These are phyloP conservation scores for Tillandsia leiboldiana DNA, from an alignment of 176 grass and related monocot species.

Conservation along the genomic window DNA sequence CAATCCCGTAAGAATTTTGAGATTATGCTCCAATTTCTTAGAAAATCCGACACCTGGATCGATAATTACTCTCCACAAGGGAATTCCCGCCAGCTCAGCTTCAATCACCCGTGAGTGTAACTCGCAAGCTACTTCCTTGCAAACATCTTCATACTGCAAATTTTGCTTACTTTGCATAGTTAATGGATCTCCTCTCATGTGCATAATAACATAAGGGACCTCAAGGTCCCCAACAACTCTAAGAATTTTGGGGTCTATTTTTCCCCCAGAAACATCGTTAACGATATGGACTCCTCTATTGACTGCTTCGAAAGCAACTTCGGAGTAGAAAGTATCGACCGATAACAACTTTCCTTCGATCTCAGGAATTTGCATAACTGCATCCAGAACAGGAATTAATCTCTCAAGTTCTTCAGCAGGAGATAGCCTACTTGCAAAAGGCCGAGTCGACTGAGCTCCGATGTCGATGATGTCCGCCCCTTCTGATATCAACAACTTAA, in stretches of 20 bases:
- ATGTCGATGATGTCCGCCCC: constrained; percentile 90
- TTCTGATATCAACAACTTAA: constrained; percentile 55
- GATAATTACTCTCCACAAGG: constrained; percentile 74
- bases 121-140: constrained; percentile 65
- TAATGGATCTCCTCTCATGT: constrained; percentile 73
- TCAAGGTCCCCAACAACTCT: constrained; percentile 50
- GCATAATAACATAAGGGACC: constrained; percentile 84
- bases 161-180: constrained; percentile 79
- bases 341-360: constrained; percentile 64
- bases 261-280: constrained; percentile 77
- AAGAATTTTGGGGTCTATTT: constrained; percentile 64
- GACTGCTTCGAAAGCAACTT: constrained; percentile 73
- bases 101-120: constrained; percentile 37
- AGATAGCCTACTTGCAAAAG: constrained; percentile 58
- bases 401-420: constrained; percentile 62
- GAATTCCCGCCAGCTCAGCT: constrained; percentile 62
- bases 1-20: constrained; percentile 47
- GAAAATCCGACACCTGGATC: constrained; percentile 93
- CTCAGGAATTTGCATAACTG: constrained; percentile 44
- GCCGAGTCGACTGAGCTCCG: constrained; percentile 86
- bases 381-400: constrained; percentile 64
- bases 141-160: constrained; percentile 57
- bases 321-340: constrained; percentile 70
- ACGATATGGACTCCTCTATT: constrained; percentile 66
- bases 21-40: constrained; percentile 46